Percentiles rank a stretch among this genome's conserved stretches.
Conservation (phyloP, 2,329 filamentous ascomycete species). For the Massarina eburnea region DNA sequence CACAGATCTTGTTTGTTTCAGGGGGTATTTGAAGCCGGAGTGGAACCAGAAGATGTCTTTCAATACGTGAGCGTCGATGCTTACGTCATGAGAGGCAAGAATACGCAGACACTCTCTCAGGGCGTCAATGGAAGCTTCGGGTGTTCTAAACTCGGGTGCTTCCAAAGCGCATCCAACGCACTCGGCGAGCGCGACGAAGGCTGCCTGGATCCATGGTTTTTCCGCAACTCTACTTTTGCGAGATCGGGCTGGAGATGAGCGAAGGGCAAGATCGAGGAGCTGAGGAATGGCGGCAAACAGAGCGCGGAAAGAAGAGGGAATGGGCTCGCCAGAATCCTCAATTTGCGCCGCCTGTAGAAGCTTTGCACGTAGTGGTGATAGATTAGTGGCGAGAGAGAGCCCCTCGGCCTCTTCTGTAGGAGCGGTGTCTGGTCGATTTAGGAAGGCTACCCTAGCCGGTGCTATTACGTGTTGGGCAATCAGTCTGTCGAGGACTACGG, state of each 20-base stretch:
- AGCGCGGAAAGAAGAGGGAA: constrained; percentile 22
- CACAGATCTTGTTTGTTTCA: constrained; percentile 18
- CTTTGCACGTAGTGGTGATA: constrained; percentile 31
- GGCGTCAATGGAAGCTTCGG: constrained; percentile 20
- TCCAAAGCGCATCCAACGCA: constrained; percentile 35
- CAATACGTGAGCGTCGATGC: constrained; percentile 29
- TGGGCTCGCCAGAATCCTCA: constrained; percentile 24
- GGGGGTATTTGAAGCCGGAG: constrained; percentile 32
- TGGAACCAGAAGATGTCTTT: constrained; percentile 40
- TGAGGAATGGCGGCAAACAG: constrained; percentile 31
- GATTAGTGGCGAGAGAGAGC: constrained; percentile 16
- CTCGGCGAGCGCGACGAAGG: constrained; percentile 41
- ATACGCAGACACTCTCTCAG: constrained; percentile 28
- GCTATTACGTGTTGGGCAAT: constrained; percentile 48
- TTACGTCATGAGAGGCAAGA: constrained; percentile 26
- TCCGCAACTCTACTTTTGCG: constrained; percentile 45
- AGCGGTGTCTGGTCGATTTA: constrained; percentile 17
- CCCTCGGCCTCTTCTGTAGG: constrained; percentile 1
- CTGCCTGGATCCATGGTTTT: constrained; percentile 48
- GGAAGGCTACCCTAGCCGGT: constrained; percentile 43
- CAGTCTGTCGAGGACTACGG: constrained; percentile 35
- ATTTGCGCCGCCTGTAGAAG: constrained; percentile 36
- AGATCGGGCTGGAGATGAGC: constrained; percentile 43
- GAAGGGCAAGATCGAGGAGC: constrained; percentile 46
- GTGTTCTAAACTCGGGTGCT: constrained; percentile 21